phyloP scores from a whole-genome alignment of 2,329 filamentous ascomycete genomes.

The Apiospora hydei region DNA sequence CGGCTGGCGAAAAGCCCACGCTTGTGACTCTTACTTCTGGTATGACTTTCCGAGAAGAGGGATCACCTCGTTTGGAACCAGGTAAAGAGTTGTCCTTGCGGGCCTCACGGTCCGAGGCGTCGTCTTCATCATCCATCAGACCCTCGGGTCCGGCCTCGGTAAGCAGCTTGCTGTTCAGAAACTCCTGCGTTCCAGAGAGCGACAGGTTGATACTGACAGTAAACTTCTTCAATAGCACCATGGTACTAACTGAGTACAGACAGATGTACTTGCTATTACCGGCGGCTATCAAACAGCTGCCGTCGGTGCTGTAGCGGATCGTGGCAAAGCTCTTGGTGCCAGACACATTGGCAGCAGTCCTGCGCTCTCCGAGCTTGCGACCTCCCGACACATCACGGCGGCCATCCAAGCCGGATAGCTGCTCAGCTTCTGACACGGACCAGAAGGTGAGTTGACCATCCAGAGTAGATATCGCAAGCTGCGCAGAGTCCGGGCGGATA shows the following conservation, averaged over 20 bases:
- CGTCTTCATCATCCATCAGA: slow-evolving; percentile 86
- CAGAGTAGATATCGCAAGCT: slow-evolving; percentile 89
- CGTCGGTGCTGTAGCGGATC: slow-evolving; percentile 91
- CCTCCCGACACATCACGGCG: slow-evolving; percentile 93
- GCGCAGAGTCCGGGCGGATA: slow-evolving; percentile 87
- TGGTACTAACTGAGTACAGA: slow-evolving; percentile 91
- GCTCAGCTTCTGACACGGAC: slow-evolving; percentile 86
- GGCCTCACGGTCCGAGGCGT: slow-evolving; percentile 88
- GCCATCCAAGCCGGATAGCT: slow-evolving; percentile 86
- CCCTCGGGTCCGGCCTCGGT: slow-evolving; percentile 88
- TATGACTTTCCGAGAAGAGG: slow-evolving; percentile 75
- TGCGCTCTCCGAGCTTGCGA: slow-evolving; percentile 84
- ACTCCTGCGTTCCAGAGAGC: slow-evolving; percentile 94
- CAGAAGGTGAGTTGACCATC: slow-evolving; percentile 96
- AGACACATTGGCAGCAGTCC: slow-evolving; percentile 88
- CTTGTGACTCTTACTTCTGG: slow-evolving; percentile 86
- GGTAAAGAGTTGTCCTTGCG: slow-evolving; percentile 81
- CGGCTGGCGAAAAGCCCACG: slow-evolving; percentile 87
- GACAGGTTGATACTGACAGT: slow-evolving; percentile 97
- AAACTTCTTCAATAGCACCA: slow-evolving; percentile 91
- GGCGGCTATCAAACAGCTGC: slow-evolving; percentile 85
- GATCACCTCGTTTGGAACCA: slow-evolving; percentile 83
- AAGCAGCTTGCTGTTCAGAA: slow-evolving; percentile 89
- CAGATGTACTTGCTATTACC: slow-evolving; percentile 99
- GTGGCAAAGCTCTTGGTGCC: slow-evolving; percentile 91